Evolutionary conservation across 1,284 basidiomycete genomes (phyloP).

Genomic region (Boletus smithii): DNA sequence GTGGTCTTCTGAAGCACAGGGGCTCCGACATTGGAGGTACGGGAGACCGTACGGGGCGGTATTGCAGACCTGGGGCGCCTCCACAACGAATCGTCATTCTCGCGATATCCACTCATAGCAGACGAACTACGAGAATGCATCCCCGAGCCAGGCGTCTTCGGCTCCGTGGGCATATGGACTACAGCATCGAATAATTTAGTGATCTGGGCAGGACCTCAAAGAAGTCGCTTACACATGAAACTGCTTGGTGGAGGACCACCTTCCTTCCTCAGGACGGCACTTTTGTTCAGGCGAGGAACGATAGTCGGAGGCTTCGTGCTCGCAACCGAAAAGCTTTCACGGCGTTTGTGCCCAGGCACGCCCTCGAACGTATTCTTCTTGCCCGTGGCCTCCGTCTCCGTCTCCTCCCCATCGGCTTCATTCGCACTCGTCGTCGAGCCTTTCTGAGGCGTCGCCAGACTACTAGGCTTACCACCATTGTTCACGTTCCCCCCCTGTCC

Average conservation of each 20-base stretch:
- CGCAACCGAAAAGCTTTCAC: constrained; percentile 67
- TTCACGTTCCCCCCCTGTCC: constrained; percentile 6
- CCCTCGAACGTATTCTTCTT: constrained; percentile 59
- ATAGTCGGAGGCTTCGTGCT: constrained; percentile 59
- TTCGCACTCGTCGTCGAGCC: constrained; percentile 17
- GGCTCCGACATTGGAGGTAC: constrained; percentile 15
- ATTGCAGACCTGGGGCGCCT: constrained; percentile 21
- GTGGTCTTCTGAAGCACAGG: constrained; percentile 13
- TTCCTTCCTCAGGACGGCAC: constrained; percentile 58
- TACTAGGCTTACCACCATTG: constrained; percentile 1
- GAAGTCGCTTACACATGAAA: constrained; percentile 53
- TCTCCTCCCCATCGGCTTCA: constrained; percentile 34
- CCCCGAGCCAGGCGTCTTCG: constrained; percentile 41
- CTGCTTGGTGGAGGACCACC: constrained; percentile 53
- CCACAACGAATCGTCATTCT: constrained; percentile 16
- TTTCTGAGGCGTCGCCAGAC: constrained; percentile 10
- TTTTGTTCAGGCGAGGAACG: constrained; percentile 64
- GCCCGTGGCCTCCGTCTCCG: constrained; percentile 28
- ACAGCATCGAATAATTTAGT: neutral
- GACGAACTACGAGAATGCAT: constrained; percentile 42
- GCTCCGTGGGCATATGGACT: constrained; percentile 43
- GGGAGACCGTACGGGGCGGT: constrained; percentile 29
- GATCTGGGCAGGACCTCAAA: neutral
- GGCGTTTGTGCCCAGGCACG: constrained; percentile 77
- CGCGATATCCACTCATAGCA: constrained; percentile 29